Percentiles rank a stretch among this genome's conserved stretches.
Conservation (phyloP, 177 flowering plant species). For the Telopea speciosissima region DNA sequence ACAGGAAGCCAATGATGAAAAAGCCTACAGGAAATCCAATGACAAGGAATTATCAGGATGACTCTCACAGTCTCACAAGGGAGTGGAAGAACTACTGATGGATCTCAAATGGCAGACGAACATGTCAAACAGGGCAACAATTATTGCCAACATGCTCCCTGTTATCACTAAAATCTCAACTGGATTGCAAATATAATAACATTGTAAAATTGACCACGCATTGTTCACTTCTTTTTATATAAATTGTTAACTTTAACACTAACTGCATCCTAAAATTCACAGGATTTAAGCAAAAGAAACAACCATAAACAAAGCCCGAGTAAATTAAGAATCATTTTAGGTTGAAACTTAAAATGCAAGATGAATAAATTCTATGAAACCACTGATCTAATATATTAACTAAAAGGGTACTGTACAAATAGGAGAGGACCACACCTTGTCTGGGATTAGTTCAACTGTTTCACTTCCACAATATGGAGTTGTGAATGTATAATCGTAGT, state of each 20-base stretch:
- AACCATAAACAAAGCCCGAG: background rate
- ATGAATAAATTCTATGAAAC: background rate
- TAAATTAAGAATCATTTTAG: background rate
- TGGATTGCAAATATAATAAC: no score
- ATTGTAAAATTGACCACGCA: background rate
- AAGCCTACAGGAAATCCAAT: no score
- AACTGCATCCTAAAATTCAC: background rate
- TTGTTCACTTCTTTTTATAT: background rate
- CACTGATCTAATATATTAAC: background rate
- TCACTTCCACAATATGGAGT: conserved; percentile 94
- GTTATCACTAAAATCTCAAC: background rate
- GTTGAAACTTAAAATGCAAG: background rate
- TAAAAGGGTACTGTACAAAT: conserved; percentile 1
- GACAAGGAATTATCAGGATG: no score
- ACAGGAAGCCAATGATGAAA: no score
- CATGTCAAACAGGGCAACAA: background rate
- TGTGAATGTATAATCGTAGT: conserved; percentile 95
- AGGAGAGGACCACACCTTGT: conserved; percentile 34
- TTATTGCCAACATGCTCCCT: background rate
- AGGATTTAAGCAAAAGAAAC: conserved; percentile 1
- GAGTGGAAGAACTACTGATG: no score
- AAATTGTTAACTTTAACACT: no score
- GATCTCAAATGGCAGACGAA: background rate
- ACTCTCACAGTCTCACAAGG: no score
- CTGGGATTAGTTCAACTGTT: conserved; percentile 37